Evolutionary conservation across 352 stramenopile genomes (phyloP).

Genomic region (Phytophthora tubulina): DNA sequence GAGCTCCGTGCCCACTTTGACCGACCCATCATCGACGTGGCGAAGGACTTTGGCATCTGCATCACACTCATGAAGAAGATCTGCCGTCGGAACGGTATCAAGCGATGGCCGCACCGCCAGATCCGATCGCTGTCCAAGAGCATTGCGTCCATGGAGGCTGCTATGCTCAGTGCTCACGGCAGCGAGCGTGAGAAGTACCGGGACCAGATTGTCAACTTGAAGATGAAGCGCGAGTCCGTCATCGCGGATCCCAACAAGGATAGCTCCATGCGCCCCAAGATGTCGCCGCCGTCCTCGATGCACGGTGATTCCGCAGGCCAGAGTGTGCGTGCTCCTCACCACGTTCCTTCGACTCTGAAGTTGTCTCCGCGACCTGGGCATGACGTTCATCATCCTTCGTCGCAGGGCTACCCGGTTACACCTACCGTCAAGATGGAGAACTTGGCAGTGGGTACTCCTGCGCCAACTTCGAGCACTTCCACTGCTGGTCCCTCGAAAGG

Average conservation of each 20-base stretch:
- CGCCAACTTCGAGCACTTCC: conserved; percentile 19
- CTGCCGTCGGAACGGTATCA: conserved; percentile 81
- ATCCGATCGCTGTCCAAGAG: conserved; percentile 89
- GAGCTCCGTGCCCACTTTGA: conserved; percentile 89
- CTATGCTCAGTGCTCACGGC: conserved; percentile 86
- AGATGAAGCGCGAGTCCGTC: conserved; percentile 87
- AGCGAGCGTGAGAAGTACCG: conserved; percentile 86
- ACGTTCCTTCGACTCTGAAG: conserved; percentile 26
- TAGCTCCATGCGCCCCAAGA: conserved; percentile 62
- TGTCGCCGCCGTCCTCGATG: conserved; percentile 33
- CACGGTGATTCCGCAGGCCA: conserved; percentile 17
- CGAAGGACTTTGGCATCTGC: conserved; percentile 91
- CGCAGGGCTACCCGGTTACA: conserved; percentile 20
- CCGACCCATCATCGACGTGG: conserved; percentile 89
- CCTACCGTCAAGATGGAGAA: conserved; percentile 45
- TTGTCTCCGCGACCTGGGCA: conserved; percentile 35
- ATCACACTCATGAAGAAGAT: conserved; percentile 94
- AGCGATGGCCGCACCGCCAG: conserved; percentile 81
- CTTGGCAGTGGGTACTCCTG: conserved; percentile 33
- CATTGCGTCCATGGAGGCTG: conserved; percentile 89
- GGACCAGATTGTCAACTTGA: conserved; percentile 86
- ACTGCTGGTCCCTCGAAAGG: conserved; percentile 64
- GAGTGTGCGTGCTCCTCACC: conserved; percentile 19
- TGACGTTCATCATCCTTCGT: conserved; percentile 15
- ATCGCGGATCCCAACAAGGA: conserved; percentile 91